Evolutionary conservation across 1,284 basidiomycete genomes (phyloP), one percentile per base, ranked within the genome.

Genomic region (Ustilago vetiveriae): DNA sequence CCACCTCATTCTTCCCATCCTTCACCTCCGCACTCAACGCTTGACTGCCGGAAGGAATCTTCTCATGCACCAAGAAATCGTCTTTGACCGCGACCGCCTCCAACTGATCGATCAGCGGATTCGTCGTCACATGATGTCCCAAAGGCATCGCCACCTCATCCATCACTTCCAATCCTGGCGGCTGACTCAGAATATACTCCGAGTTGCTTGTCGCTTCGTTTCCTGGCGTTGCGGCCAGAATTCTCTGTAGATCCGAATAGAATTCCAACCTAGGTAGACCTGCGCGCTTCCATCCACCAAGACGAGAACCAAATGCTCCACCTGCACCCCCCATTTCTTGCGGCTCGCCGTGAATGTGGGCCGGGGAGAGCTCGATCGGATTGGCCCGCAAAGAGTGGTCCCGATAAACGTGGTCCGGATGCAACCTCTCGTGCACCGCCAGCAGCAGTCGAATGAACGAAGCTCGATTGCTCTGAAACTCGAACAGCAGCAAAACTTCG

Each of bases 401-500:
- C 5, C 55, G 52, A 23, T 62, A 71, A 21, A 66, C 41, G 44
- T 77, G 75, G 17, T 68, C 52, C 4, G 71, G 46, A 46, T 77
- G 75, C 16, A 71, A 43, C 23, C 29, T 39, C 11, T 66, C 72
- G 54, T 77, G 75, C 10, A 72, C 57, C 3, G 60, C 59, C 10
- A 77, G 64, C 30, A 77, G 52, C 14, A 72, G 47, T 7, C 64
- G 52, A 19, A 77, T 57, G 17, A 77, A 46, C 26, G 45, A 26
- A 6, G 72, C 75, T 11, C 75, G 59, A 14, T 56, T 63, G 51
- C 51, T 57, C 46, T 77, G 75, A 39, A 72, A 77, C 50, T 77
- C 75, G 42, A 77, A 76, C 17, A 73, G 60, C 37, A 76, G 40
- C 32, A 77, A 36, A 1, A 77, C 51, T 2, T 63, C 46, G 43